Evolutionary conservation across 2,329 filamentous ascomycete genomes (phyloP), one percentile per base, ranked within the genome.

Genomic region (Intubia oerlemansii): DNA sequence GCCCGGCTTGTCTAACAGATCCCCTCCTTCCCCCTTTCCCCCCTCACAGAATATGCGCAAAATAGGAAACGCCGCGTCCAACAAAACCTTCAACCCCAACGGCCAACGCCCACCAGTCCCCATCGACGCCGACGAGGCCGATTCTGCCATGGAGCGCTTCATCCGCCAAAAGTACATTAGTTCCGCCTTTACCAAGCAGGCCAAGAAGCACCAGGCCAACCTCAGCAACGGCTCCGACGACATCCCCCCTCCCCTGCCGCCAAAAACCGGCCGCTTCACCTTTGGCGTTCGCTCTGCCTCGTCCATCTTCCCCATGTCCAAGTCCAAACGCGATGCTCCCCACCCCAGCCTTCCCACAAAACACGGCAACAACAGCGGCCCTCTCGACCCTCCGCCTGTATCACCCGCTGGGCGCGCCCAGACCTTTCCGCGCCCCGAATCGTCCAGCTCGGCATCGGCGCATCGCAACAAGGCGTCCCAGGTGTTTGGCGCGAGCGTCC

Each of bases 151-250:
- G 76, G 88, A 98, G 52, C 68, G 80, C 35, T 95, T 85, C 49
- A 92, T 98, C 40, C 65, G 85, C 35, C 74, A 85, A 44, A 98
- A 98, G 51, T 98, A 98, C 51, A 71, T 84, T 45, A 71, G 73
- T 41, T 53, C 54, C 34, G 48, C 41, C 37, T 48, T 35, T 10
- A 25, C 23, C 20, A 30, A 38, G 22, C 11, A 30, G 9, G 10
- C 21, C 14, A 29, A 27, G 17, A 50, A 39, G 28, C 47, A 46
- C 35, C 48, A 47, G 27, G 53, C 53, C 38, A 53, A 51, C 1
- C 51, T 50, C 29, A 60, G 56, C 38, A 52, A 53, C n/a, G 52
- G 50, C 27, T 61, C 61, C 10, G 64, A 21, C 19, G 66, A 72
- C 38, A 59, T 54, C 5, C 62, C 69, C 10, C 68, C 69, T 11